Conservation (phyloP, 2,329 filamentous ascomycete species). For the Exophiala bonariae region DNA sequence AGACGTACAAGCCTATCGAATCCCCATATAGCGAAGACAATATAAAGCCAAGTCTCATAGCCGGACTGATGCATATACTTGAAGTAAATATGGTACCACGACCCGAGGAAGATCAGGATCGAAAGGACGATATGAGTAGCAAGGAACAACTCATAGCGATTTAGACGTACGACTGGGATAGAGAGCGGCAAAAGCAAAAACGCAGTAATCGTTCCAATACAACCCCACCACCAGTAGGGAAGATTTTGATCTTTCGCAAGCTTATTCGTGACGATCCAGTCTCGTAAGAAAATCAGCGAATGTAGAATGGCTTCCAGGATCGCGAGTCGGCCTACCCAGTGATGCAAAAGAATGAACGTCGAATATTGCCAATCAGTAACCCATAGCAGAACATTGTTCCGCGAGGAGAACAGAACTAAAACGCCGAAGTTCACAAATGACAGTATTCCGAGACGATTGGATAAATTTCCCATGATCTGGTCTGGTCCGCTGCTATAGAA, state of each 20-base stretch:
- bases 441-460: background rate
- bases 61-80: constrained; percentile 46
- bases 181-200: constrained; percentile 31
- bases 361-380: background rate
- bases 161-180: constrained; percentile 30
- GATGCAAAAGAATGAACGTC: background rate
- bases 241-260: constrained; percentile 4
- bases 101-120: constrained; percentile 33
- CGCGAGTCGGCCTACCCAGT: background rate
- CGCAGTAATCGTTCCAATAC: constrained; percentile 35
- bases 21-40: constrained; percentile 43
- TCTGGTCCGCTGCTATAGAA: too few relatives aligned
- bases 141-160: constrained; percentile 38
- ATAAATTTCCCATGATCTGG: too few relatives aligned
- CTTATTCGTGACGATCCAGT: background rate
- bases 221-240: constrained; percentile 35
- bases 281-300: background rate
- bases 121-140: constrained; percentile 34
- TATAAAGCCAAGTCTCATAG: constrained; percentile 50
- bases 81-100: constrained; percentile 36
- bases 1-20: constrained; percentile 47
- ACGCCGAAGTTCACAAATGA: background rate
- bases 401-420: background rate
- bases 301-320: background rate
- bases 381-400: background rate